Evolutionary conservation across 208 protist species (phyloP).

Genomic region (Leishmania mexicana): DNA sequence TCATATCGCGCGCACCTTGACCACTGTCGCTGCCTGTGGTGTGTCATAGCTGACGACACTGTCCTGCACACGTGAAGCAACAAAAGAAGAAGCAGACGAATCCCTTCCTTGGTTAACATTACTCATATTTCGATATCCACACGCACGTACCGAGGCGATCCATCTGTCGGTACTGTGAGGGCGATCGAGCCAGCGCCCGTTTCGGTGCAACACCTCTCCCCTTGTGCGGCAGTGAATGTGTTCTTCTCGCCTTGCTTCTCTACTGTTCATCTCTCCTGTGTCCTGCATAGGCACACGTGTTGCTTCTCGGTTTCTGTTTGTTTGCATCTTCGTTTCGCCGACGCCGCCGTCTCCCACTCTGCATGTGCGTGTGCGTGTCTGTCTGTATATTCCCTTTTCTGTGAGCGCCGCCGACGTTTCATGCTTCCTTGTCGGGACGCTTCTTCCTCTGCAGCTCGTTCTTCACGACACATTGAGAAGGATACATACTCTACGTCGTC

Average conservation of each 20-base stretch:
- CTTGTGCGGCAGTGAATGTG: neutral
- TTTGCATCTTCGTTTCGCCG: too few species aligned
- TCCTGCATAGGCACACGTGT: neutral
- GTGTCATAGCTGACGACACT: neutral
- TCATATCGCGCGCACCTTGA: neutral
- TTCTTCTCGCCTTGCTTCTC: neutral
- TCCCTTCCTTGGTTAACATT: neutral
- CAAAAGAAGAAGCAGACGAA: conserved; percentile 8
- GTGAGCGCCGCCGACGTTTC: too few species aligned
- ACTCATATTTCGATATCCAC: neutral
- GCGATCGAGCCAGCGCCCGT: neutral
- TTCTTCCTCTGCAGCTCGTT: too few species aligned
- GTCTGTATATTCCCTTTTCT: too few species aligned
- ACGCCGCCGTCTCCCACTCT: too few species aligned
- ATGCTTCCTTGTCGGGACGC: too few species aligned
- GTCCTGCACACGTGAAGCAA: neutral
- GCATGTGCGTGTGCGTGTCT: too few species aligned
- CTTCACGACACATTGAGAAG: too few species aligned
- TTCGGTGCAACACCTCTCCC: neutral
- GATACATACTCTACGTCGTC: too few species aligned
- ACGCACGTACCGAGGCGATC: neutral
- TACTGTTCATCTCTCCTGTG: neutral
- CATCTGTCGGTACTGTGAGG: neutral
- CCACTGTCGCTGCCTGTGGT: neutral
- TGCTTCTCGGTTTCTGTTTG: too few species aligned